These are phyloP conservation scores for Hagleromyces aurorensis DNA, from an alignment of 805 yeast genomes.

Conservation along the genomic window DNA sequence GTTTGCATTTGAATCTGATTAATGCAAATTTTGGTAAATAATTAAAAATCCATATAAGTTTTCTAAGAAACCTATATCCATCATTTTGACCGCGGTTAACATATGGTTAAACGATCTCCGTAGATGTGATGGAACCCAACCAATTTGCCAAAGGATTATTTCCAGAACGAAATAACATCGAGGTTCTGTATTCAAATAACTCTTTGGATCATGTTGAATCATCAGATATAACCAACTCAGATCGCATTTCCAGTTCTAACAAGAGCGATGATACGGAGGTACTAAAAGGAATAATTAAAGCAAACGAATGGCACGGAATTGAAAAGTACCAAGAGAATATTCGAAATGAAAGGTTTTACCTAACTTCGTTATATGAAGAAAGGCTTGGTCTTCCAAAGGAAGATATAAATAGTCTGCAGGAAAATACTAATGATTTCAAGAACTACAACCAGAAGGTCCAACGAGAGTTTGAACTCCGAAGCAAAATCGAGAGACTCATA, in stretches of 20 bases:
- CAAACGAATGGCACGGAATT: slow-evolving; percentile 13
- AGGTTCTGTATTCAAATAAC: slow-evolving; percentile 5
- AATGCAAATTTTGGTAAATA: no score
- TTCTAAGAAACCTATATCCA: no score
- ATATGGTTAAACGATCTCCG: no score
- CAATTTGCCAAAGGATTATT: slow-evolving; percentile 12
- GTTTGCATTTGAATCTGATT: no score
- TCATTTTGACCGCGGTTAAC: no score
- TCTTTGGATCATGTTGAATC: slow-evolving; percentile 2
- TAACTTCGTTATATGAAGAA: slow-evolving; percentile 14
- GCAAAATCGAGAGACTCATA: slow-evolving; percentile 18
- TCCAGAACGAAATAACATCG: slow-evolving; percentile 17
- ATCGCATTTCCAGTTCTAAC: slow-evolving; percentile 1
- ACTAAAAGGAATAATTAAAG: slow-evolving; percentile 11
- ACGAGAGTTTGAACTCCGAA: slow-evolving; percentile 28
- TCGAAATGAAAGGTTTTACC: slow-evolving; percentile 17
- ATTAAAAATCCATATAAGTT: no score
- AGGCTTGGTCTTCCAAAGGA: no score
- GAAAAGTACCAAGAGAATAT: slow-evolving; percentile 14
- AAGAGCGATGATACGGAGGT: slow-evolving; percentile 10
- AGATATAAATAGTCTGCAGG: slow-evolving; percentile 2
- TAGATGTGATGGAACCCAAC: slow-evolving; percentile 6
- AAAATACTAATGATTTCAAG: slow-evolving; percentile 26
- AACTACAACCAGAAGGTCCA: slow-evolving; percentile 30
- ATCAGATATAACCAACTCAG: slow-evolving; percentile 2